Percentiles rank a stretch among this genome's conserved stretches.
Conservation (phyloP, 129 eudicot species). For the Chrysanthemum lavandulifolium region DNA sequence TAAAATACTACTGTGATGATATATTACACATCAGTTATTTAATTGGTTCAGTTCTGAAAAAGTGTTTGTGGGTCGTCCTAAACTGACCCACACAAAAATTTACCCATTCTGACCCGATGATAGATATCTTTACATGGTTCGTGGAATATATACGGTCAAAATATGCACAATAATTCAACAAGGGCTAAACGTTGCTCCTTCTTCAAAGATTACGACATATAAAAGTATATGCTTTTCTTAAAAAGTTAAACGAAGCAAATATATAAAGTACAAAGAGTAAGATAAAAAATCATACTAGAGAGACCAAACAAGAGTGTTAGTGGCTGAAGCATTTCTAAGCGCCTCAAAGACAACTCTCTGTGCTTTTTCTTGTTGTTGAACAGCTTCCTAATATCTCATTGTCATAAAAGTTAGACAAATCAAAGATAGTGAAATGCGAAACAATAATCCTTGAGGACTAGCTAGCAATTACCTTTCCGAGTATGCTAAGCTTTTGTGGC, state of each 20-base stretch:
- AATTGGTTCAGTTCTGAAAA: too few relatives aligned
- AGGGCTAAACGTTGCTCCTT: too few relatives aligned
- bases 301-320: conserved; percentile 66
- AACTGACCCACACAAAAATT: too few relatives aligned
- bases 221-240: too few relatives aligned
- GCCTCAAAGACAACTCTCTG: conserved; percentile 88
- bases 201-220: too few relatives aligned
- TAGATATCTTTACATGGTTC: too few relatives aligned
- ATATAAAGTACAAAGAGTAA: background rate
- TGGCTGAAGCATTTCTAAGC: conserved; percentile 79
- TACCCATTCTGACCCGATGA: too few relatives aligned
- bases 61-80: too few relatives aligned
- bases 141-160: too few relatives aligned
- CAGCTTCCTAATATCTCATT: conserved; percentile 62
- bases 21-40: too few relatives aligned
- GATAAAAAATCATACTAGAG: conserved; percentile 50
- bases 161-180: too few relatives aligned
- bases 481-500: conserved; percentile 63
- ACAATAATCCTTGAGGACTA: background rate
- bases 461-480: conserved; percentile 58
- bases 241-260: background rate
- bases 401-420: background rate
- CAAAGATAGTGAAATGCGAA: background rate
- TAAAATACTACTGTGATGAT: too few relatives aligned
- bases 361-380: conserved; percentile 77